Base-by-base conservation (phyloP, 2,329 filamentous ascomycete genomes). In the Pseudocercospora vitis region DNA sequence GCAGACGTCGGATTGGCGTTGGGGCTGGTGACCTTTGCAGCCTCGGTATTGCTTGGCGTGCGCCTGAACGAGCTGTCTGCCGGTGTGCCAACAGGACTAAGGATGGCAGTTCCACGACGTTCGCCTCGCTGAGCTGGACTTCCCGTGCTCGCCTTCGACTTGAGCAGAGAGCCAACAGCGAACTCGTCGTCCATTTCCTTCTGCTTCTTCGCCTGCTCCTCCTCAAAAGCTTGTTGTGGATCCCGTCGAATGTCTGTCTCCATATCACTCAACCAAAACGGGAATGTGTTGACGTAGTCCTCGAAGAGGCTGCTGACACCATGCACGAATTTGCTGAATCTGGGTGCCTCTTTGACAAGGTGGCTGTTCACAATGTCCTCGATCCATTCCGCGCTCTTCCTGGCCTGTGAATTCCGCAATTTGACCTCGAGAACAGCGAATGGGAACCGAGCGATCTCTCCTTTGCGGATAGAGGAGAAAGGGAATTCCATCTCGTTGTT, bases 311-410 rank as follows among this genome's bases (percentile, higher is more conserved):
- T 86, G 6, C 92, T 91, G 3, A 95, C 86, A 57, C 94, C 94
- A 65, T 99, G 92, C 2, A 95, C 88, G 64, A 97, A 99, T 71
- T 99, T 99, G 65, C 91, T 96, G 75, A 99, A 99, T 47, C 88
- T 84, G 1, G 91, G 89, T 0, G 88, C 86, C 40, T 91, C 85
- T 69, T 96, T 91, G 59, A 99, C 88, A 3, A 99, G 81, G 71
- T 99, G 92, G 4, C 91, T 96, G 48, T 83, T 81, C 83, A 95
- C 96, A 62, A 99, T 76, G 63, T 99, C 94, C 62, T 91, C 83
- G 28, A 97, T 79, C 94, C 94, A 99, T 59, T 86, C 82, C 3
- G 88, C 86, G 51, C 85, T 83, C 71, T 89, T 91, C 61, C 83
- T 81, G 45, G 72, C 72, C n/a, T 50, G 54, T 28, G 57, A 52